Percentiles rank a stretch among this genome's conserved stretches.
These are phyloP conservation scores for Geum urbanum DNA, from an alignment of 306 rosid species.

Conservation along the genomic window DNA sequence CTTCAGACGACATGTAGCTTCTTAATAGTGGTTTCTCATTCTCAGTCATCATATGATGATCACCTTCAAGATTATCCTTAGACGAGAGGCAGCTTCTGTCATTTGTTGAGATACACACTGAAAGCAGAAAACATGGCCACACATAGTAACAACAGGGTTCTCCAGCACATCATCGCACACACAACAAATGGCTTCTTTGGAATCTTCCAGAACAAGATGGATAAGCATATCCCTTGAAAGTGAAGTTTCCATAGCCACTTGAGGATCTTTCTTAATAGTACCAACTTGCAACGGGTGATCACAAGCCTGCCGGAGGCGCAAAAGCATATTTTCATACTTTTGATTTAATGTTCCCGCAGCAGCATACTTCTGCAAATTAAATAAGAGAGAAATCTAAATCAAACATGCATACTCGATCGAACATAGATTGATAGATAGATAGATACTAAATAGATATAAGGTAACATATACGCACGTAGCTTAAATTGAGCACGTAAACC, in stretches of 20 bases:
- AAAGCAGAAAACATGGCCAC: conserved; percentile 93
- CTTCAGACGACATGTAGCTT: conserved; percentile 75
- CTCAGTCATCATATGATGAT: conserved; percentile 32
- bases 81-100: conserved; percentile 64
- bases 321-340: conserved; percentile 96
- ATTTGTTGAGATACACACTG: conserved; percentile 78
- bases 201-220: conserved; percentile 61
- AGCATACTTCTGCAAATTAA: conserved; percentile 84
- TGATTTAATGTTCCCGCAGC: conserved; percentile 98
- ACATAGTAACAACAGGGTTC: conserved; percentile 78
- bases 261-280: conserved; percentile 60
- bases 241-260: conserved; percentile 58
- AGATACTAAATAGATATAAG: conserved; percentile 7
- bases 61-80: conserved; percentile 46
- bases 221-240: conserved; percentile 69
- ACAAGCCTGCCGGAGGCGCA: conserved; percentile 98
- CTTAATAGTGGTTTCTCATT: conserved; percentile 47
- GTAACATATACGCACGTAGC: conserved; percentile 43
- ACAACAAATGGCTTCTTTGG: conserved; percentile 54
- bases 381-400: background rate
- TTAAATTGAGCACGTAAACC: conserved; percentile 84
- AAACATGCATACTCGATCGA: background rate
- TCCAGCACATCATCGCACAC: conserved; percentile 42
- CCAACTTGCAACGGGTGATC: conserved; percentile 91
- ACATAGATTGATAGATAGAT: background rate